phyloP scores from a whole-genome alignment of 306 rosid genomes.

The Gastrolobium bilobum region DNA sequence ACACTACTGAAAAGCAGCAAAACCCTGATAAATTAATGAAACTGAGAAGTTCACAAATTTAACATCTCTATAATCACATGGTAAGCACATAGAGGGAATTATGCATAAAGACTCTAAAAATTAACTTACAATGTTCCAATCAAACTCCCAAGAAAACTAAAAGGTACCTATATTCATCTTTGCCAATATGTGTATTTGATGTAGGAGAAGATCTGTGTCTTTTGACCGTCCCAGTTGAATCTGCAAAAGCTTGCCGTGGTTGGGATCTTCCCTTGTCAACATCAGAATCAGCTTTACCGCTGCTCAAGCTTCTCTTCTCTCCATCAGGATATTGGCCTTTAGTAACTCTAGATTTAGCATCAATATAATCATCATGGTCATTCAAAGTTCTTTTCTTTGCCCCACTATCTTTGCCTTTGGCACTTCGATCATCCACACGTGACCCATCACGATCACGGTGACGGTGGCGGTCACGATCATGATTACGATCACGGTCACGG shows the following conservation, averaged over 20 bases:
- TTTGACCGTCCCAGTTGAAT: conserved; percentile 60
- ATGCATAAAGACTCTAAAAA: neutral
- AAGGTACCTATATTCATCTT: conserved; percentile 80
- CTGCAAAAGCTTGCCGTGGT: conserved; percentile 70
- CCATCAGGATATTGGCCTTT: conserved; percentile 71
- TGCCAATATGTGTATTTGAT: conserved; percentile 63
- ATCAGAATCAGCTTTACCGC: conserved; percentile 78
- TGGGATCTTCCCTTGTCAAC: conserved; percentile 82
- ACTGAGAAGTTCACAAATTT: conserved; percentile 4
- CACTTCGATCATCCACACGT: conserved; percentile 70
- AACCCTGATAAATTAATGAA: conserved; percentile 21
- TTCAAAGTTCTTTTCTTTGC: conserved; percentile 86
- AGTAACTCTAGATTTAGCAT: conserved; percentile 71
- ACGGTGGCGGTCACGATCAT: conserved; percentile 1
- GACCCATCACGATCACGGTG: conserved; percentile 73
- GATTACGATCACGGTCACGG: conserved; percentile 46
- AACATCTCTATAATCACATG: neutral
- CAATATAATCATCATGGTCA: conserved; percentile 78
- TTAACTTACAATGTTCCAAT: neutral
- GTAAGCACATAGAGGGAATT: too few species aligned
- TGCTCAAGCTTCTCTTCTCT: conserved; percentile 77
- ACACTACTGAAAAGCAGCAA: conserved; percentile 19
- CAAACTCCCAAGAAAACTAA: conserved; percentile 31
- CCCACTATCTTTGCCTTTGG: conserved; percentile 74
- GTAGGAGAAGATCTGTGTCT: conserved; percentile 71